Conservation (phyloP, 805 yeast species). For the Metschnikowia kofuensis region DNA sequence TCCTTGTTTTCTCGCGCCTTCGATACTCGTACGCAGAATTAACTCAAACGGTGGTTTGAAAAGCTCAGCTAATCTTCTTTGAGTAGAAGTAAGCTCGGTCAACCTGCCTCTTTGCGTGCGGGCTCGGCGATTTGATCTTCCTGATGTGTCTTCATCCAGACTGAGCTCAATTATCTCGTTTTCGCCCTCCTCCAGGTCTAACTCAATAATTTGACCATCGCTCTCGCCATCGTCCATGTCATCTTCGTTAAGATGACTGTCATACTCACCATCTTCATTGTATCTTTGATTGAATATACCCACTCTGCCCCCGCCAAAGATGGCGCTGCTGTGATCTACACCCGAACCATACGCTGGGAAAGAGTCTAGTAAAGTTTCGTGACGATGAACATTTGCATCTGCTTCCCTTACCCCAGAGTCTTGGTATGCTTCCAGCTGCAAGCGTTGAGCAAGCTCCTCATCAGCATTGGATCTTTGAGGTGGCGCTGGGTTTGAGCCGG, state of each 20-base stretch:
- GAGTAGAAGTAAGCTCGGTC: slow-evolving; percentile 48
- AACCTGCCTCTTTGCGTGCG: slow-evolving; percentile 10
- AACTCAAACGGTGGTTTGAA: slow-evolving; percentile 95
- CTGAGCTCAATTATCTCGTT: slow-evolving; percentile 30
- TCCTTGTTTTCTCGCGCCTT: slow-evolving; percentile 69
- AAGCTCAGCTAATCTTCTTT: slow-evolving; percentile 70
- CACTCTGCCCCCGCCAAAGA: slow-evolving; percentile 47
- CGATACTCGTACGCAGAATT: slow-evolving; percentile 66
- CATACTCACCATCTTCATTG: slow-evolving; percentile 35
- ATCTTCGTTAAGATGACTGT: slow-evolving; percentile 22
- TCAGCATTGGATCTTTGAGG: slow-evolving; percentile 31
- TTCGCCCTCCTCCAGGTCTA: slow-evolving; percentile 33
- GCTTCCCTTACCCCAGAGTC: slow-evolving; percentile 44
- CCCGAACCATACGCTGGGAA: slow-evolving; percentile 16
- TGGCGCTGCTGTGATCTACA: slow-evolving; percentile 32
- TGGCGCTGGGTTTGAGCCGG: slow-evolving; percentile 20
- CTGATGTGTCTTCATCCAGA: slow-evolving; percentile 26
- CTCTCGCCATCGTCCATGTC: slow-evolving; percentile 20
- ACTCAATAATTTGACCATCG: slow-evolving; percentile 16
- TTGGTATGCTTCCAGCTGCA: slow-evolving; percentile 62
- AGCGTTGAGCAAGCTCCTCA: slow-evolving; percentile 55
- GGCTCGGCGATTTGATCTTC: slow-evolving; percentile 10
- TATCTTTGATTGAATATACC: slow-evolving; percentile 61
- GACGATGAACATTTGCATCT: slow-evolving; percentile 73
- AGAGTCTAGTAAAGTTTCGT: slow-evolving; percentile 68